These are phyloP conservation scores for Plasmodium chabaudi DNA, from an alignment of 169 alveolate species.

Conservation along the genomic window DNA sequence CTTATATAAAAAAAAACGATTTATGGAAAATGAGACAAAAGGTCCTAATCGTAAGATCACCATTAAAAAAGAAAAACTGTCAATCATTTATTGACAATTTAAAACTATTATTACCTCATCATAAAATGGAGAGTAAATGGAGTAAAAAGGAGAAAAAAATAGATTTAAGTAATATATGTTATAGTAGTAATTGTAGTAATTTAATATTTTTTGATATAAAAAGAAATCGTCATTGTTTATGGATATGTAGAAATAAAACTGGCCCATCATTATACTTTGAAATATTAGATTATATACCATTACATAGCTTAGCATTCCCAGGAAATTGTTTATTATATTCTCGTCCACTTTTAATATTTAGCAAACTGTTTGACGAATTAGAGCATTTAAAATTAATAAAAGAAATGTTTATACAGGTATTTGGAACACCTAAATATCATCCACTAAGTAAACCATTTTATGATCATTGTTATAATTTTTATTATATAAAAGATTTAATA, in stretches of 20 bases:
- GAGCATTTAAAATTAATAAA: constrained; percentile 82
- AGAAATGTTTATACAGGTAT: constrained; percentile 82
- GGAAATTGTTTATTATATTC: constrained; percentile 96
- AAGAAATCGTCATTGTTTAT: constrained; percentile 92
- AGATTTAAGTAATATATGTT: constrained; percentile 88
- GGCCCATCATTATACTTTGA: constrained; percentile 97
- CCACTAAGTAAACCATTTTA: constrained; percentile 97
- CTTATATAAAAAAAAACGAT: constrained; percentile 87
- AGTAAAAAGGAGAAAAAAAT: constrained; percentile 88
- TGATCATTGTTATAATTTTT: constrained; percentile 95
- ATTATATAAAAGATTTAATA: constrained; percentile 89
- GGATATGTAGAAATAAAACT: constrained; percentile 95
- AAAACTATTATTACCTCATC: constrained; percentile 97
- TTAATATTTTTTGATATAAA: constrained; percentile 94
- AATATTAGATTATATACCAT: constrained; percentile 87
- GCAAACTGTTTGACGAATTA: constrained; percentile 84
- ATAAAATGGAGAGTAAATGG: constrained; percentile 91
- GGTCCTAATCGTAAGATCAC: constrained; percentile 94
- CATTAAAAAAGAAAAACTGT: constrained; percentile 95
- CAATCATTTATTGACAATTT: constrained; percentile 95
- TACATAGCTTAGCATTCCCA: constrained; percentile 80
- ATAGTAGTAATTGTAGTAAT: constrained; percentile 90
- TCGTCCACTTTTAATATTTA: constrained; percentile 96
- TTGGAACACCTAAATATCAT: constrained; percentile 95
- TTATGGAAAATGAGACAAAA: constrained; percentile 96